Conservation (phyloP, 208 protist species). For the Lotmaria passim region DNA sequence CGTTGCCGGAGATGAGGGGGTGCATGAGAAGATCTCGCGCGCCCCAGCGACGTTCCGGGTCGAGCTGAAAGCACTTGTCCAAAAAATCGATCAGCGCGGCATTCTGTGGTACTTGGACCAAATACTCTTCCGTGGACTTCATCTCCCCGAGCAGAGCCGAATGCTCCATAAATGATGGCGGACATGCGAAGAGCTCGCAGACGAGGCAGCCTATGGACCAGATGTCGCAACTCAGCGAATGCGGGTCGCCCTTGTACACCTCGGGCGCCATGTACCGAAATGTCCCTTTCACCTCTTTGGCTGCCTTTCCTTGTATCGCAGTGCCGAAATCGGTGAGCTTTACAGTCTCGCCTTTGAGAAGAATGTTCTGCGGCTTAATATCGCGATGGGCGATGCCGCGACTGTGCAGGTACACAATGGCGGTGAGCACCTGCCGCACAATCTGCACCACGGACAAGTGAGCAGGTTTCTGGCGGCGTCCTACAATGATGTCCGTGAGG, state of each 20-base stretch:
- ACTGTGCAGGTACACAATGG: slow-evolving; percentile 96
- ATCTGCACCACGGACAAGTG: slow-evolving; percentile 77
- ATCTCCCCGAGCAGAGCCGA: slow-evolving; percentile 66
- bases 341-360: slow-evolving; percentile 86
- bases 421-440: slow-evolving; percentile 95
- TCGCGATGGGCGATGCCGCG: slow-evolving; percentile 98
- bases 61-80: slow-evolving; percentile 76
- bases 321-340: slow-evolving; percentile 99
- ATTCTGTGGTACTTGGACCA: slow-evolving; percentile 65
- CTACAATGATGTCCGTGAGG: slow-evolving; percentile 79
- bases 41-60: slow-evolving; percentile 65
- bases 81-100: slow-evolving; percentile 75
- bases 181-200: slow-evolving; percentile 86
- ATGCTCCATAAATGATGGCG: slow-evolving; percentile 82
- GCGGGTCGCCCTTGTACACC: slow-evolving; percentile 82
- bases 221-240: slow-evolving; percentile 90
- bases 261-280: slow-evolving; percentile 94
- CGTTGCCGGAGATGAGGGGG: slow-evolving; percentile 55
- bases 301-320: slow-evolving; percentile 67
- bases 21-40: slow-evolving; percentile 75
- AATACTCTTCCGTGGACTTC: slow-evolving; percentile 48
- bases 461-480: slow-evolving; percentile 52
- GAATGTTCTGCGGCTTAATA: slow-evolving; percentile 98
- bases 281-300: slow-evolving; percentile 88
- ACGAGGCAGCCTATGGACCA: slow-evolving; percentile 93